phyloP scores from a whole-genome alignment of 1,284 basidiomycete genomes.

The Pseudozyma thailandica region DNA sequence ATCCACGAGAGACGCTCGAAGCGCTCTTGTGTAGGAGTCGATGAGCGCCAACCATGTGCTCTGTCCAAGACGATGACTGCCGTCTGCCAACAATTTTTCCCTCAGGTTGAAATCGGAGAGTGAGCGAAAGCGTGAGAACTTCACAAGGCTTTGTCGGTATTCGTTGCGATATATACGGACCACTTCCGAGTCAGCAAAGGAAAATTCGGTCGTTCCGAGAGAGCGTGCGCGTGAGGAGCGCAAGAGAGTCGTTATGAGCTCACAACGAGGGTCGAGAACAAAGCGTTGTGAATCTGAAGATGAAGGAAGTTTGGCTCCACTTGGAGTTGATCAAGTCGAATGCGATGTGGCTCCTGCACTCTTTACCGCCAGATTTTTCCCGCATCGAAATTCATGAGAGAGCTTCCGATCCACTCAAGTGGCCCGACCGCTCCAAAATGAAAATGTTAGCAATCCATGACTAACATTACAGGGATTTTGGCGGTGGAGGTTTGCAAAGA shows the following conservation, averaged over 20 bases:
- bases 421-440: background rate
- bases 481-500: background rate
- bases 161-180: too few relatives aligned
- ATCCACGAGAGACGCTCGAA: conserved; percentile 33
- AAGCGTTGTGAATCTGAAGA: background rate
- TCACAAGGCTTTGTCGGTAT: too few relatives aligned
- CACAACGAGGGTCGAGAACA: background rate
- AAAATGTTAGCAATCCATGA: background rate
- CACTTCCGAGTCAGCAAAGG: background rate
- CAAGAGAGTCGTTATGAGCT: background rate
- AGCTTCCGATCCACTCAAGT: background rate
- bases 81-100: too few relatives aligned
- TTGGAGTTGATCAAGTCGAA: background rate
- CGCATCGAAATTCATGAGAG: background rate
- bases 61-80: background rate
- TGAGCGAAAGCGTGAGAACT: background rate
- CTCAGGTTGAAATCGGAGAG: background rate
- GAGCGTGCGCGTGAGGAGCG: background rate
- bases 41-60: conserved; percentile 30
- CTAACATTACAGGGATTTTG: background rate
- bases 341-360: background rate
- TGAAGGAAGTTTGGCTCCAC: background rate
- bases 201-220: background rate
- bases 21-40: conserved; percentile 25
- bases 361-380: background rate